Conservation (phyloP, 345 rosid species). For the Aethionema arabicum region DNA sequence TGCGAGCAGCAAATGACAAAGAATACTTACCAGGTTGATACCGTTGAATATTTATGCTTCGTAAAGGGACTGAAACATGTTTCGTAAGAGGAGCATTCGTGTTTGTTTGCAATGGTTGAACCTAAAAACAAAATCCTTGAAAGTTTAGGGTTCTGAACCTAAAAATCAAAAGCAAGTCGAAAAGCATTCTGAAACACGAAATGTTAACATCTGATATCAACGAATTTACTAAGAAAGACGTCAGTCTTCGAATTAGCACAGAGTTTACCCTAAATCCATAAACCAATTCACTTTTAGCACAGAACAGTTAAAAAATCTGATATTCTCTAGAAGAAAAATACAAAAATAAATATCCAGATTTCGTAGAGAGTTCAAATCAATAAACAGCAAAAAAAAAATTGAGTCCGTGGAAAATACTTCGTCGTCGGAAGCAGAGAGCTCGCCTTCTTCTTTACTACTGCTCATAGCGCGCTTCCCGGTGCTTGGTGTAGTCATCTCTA, state of each 20-base stretch:
- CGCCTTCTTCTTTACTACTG: slow-evolving; percentile 74
- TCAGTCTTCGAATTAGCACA: slow-evolving; percentile 4
- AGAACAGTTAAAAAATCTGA: slow-evolving; percentile 1
- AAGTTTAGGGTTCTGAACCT: slow-evolving; percentile 13
- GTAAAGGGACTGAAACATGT: slow-evolving; percentile 23
- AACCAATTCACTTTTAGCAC: too few species aligned
- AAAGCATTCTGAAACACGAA: slow-evolving; percentile 6
- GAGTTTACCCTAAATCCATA: slow-evolving; percentile 17
- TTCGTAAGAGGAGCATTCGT: slow-evolving; percentile 35
- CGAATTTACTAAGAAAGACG: background rate
- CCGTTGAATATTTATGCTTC: slow-evolving; percentile 35
- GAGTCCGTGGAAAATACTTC: slow-evolving; percentile 40
- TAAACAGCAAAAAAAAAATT: background rate
- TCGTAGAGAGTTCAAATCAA: slow-evolving; percentile 1
- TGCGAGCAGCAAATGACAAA: background rate
- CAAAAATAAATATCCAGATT: slow-evolving; percentile 4
- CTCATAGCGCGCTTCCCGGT: slow-evolving; percentile 21
- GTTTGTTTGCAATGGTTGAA: slow-evolving; percentile 36
- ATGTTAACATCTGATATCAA: slow-evolving; percentile 16
- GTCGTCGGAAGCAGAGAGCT: slow-evolving; percentile 68
- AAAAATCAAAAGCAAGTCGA: slow-evolving; percentile 8
- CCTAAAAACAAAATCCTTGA: slow-evolving; percentile 31
- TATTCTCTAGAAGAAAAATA: background rate
- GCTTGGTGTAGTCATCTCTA: slow-evolving; percentile 30
- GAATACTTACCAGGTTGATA: slow-evolving; percentile 46